A percentile compares a stretch with the other conserved stretches of the same genome.
Evolutionary conservation across 768 basidiomycete genomes (phyloP).

Genomic region (Podaxis sp.): DNA sequence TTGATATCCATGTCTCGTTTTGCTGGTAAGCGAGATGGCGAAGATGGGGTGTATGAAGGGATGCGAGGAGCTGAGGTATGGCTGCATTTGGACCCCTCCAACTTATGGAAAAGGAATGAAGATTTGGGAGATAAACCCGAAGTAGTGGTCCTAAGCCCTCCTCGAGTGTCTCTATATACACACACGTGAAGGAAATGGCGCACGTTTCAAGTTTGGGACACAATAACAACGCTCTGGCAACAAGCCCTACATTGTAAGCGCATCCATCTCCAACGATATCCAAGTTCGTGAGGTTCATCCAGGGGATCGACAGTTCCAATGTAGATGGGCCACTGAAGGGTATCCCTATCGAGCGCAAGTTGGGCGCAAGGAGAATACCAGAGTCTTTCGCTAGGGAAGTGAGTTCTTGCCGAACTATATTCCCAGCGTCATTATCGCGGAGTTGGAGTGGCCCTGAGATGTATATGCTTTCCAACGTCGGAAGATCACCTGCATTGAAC

Average conservation of each 20-base stretch:
- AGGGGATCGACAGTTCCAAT: neutral
- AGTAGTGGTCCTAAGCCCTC: neutral
- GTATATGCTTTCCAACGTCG: neutral
- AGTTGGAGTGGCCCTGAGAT: neutral
- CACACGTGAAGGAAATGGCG: neutral
- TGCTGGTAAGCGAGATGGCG: neutral
- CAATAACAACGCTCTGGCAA: neutral
- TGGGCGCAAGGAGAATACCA: neutral
- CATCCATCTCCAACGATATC: neutral
- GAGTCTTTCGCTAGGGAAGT: neutral
- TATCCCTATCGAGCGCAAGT: neutral
- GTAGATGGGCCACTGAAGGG: neutral
- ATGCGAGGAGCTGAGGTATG: neutral
- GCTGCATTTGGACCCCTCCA: neutral
- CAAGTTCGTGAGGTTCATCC: neutral
- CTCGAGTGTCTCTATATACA: too few species aligned
- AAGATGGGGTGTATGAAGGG: neutral
- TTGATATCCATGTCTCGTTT: neutral
- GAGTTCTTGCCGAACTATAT: neutral
- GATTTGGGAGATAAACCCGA: neutral
- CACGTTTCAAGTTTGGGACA: neutral
- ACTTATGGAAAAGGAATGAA: neutral
- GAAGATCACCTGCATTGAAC: neutral
- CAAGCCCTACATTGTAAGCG: neutral
- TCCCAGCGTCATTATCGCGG: too few species aligned